These are phyloP conservation scores for Syzygium malaccense DNA, from an alignment of 441 rosid genomes.

Conservation along the genomic window DNA sequence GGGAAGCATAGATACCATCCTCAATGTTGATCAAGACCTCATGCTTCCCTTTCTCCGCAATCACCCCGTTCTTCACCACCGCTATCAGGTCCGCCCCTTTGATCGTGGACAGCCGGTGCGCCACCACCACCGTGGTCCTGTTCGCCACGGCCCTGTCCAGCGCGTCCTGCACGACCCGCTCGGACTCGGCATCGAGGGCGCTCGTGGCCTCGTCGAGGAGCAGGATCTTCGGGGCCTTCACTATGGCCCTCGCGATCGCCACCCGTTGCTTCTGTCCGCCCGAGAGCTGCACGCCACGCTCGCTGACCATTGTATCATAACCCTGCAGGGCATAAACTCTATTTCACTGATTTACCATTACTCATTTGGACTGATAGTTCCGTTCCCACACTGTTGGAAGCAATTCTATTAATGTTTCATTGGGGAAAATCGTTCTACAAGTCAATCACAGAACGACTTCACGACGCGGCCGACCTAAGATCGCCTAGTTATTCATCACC, in stretches of 20 bases:
- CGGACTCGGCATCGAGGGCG: slow-evolving; percentile 2
- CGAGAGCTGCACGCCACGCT: slow-evolving; percentile 6
- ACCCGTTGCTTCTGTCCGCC: slow-evolving; percentile 13
- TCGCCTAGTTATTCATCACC: neutral
- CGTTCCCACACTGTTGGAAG: neutral
- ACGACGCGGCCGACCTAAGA: neutral
- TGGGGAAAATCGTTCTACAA: neutral
- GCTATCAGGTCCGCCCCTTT: neutral
- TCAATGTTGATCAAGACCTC: neutral
- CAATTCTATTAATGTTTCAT: neutral
- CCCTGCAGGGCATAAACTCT: neutral
- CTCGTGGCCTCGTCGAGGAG: slow-evolving; percentile 9
- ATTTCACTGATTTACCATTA: neutral
- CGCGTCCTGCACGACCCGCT: slow-evolving; percentile 3
- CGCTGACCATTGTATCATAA: slow-evolving; percentile 1
- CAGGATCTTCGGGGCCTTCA: slow-evolving; percentile 5
- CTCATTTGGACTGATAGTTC: neutral
- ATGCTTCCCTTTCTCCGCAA: slow-evolving; percentile 5
- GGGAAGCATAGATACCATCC: slow-evolving; percentile 2
- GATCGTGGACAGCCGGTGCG: slow-evolving; percentile 3
- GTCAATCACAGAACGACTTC: neutral
- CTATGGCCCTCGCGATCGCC: slow-evolving; percentile 1
- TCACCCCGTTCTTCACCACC: slow-evolving; percentile 1
- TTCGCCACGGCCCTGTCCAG: neutral
- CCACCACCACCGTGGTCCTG: slow-evolving; percentile 7